These are phyloP conservation scores for Dictyostelium purpureum DNA, from an alignment of 78 protist species.

Conservation along the genomic window DNA sequence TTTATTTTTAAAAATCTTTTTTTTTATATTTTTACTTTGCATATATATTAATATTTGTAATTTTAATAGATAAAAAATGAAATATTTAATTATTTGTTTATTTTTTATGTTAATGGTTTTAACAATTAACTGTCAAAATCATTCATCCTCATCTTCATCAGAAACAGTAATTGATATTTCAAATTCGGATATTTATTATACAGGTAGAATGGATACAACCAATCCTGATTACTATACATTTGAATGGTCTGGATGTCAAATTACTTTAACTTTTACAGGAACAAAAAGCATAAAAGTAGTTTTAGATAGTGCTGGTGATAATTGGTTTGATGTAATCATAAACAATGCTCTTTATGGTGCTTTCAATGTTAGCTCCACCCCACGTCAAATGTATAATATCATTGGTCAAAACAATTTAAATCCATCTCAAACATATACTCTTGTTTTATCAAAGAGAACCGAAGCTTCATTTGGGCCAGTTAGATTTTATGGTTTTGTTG, in stretches of 20 bases:
- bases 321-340: background rate
- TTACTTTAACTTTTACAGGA: background rate
- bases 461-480: background rate
- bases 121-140: background rate
- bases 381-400: background rate
- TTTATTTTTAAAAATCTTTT: no score
- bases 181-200: background rate
- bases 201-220: slow-evolving; percentile 6
- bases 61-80: no score
- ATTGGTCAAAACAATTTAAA: background rate
- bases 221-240: background rate
- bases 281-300: background rate
- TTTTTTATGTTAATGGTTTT: background rate
- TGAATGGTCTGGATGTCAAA: slow-evolving; percentile 5
- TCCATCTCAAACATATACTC: background rate
- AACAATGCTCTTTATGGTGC: background rate
- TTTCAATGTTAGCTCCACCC: background rate
- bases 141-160: background rate
- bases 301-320: background rate
- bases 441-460: background rate
- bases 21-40: no score
- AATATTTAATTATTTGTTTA: background rate
- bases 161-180: background rate
- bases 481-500: slow-evolving; percentile 18
- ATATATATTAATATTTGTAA: no score